These are phyloP conservation scores for Lanmaoa pseudosensibilis DNA, from an alignment of 768 basidiomycete species.

Conservation along the genomic window DNA sequence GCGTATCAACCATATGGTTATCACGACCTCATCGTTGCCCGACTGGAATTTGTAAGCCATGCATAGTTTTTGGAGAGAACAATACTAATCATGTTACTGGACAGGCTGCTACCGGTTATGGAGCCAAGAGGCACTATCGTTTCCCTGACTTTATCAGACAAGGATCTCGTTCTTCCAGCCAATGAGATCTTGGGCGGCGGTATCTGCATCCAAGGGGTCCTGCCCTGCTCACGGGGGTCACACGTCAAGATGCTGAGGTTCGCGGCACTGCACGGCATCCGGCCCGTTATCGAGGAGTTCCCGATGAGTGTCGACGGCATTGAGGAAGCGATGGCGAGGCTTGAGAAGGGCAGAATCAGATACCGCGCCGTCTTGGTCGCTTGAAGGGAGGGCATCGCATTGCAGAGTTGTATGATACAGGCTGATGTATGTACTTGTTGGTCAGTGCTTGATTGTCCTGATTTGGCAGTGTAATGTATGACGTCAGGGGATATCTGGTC, in stretches of 20 bases:
- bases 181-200: slow-evolving; percentile 15
- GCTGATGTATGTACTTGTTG: too few relatives aligned
- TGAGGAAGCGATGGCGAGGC: slow-evolving; percentile 26
- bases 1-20: slow-evolving; percentile 32
- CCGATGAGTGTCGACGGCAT: slow-evolving; percentile 33
- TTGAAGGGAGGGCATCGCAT: too few relatives aligned
- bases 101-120: slow-evolving; percentile 29
- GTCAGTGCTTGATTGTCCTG: not conserved
- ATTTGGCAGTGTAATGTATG: slow-evolving; percentile 9
- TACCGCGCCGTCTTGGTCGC: slow-evolving; percentile 35
- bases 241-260: slow-evolving; percentile 37
- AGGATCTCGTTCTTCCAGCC: slow-evolving; percentile 25
- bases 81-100: not conserved
- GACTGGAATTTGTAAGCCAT: slow-evolving; percentile 33
- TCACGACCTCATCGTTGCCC: slow-evolving; percentile 32
- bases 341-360: slow-evolving; percentile 29
- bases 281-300: slow-evolving; percentile 34
- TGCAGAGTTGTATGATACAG: too few relatives aligned
- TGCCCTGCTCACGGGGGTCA: slow-evolving; percentile 27
- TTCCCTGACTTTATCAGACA: slow-evolving; percentile 27
- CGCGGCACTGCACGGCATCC: slow-evolving; percentile 30
- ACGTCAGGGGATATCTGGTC: slow-evolving; percentile 13
- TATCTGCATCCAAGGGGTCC: slow-evolving; percentile 26
- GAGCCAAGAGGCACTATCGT: slow-evolving; percentile 24
- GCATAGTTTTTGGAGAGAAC: not conserved